A percentile compares a stretch with the other conserved stretches of the same genome.
These are phyloP conservation scores for Leccinum aurantiacum DNA, from an alignment of 768 basidiomycete species.

Conservation along the genomic window DNA sequence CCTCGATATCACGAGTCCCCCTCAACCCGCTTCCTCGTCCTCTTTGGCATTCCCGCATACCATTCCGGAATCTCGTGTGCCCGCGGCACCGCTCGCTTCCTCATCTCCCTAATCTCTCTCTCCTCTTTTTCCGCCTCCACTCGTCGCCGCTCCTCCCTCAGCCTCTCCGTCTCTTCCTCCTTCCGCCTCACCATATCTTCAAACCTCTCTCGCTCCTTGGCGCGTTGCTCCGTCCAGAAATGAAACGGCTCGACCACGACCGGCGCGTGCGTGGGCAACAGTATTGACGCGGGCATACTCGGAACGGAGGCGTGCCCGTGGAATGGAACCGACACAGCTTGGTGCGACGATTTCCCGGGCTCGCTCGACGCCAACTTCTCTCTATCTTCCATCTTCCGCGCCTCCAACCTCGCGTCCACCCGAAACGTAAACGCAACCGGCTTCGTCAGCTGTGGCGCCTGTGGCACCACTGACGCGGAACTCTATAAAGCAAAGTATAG, in stretches of 20 bases:
- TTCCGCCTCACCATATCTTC: conserved; percentile 57
- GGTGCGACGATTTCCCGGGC: conserved; percentile 16
- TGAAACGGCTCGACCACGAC: conserved; percentile 33
- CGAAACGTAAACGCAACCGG: conserved; percentile 55
- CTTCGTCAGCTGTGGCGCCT: conserved; percentile 40
- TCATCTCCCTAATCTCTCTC: conserved; percentile 56
- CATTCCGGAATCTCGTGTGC: conserved; percentile 76
- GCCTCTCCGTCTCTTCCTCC: conserved; percentile 50
- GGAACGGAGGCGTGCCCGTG: conserved; percentile 48
- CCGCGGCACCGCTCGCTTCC: conserved; percentile 62
- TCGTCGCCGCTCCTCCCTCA: conserved; percentile 46
- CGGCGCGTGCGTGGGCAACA: background rate
- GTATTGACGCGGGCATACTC: conserved; percentile 23
- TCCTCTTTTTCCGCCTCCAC: conserved; percentile 57
- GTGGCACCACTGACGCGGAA: conserved; percentile 25
- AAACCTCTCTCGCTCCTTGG: conserved; percentile 63
- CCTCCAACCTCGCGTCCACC: conserved; percentile 48
- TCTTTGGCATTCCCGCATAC: conserved; percentile 72
- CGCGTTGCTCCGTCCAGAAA: conserved; percentile 55
- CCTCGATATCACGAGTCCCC: background rate
- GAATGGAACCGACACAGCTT: conserved; percentile 31
- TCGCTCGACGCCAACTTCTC: conserved; percentile 25
- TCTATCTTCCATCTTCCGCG: conserved; percentile 41
- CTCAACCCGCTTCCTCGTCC: conserved; percentile 15
- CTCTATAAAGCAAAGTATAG: conserved; percentile 13